Percentiles rank a stretch among this genome's conserved stretches.
phyloP scores from a whole-genome alignment of 768 basidiomycete genomes.

The Macrolepiota albuminosa region DNA sequence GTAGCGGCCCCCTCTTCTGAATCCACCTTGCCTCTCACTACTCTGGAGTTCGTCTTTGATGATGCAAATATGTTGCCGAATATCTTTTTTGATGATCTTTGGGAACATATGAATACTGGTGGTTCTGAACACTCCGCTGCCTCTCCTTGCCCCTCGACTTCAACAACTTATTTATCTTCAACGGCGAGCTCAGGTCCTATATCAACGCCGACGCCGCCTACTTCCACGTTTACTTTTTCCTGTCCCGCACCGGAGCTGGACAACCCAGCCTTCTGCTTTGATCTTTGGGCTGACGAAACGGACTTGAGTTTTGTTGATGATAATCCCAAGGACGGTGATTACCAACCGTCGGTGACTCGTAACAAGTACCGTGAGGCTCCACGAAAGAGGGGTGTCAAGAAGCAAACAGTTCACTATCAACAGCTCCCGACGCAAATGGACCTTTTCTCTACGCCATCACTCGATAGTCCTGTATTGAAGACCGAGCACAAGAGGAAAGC shows the following conservation, averaged over 20 bases:
- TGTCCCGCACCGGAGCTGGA: neutral
- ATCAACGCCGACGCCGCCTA: neutral
- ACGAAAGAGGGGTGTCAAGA: neutral
- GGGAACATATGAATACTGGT: neutral
- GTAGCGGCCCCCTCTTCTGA: neutral
- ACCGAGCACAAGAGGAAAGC: constrained; percentile 10
- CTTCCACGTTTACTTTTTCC: constrained; percentile 1
- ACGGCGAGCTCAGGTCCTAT: constrained; percentile 1
- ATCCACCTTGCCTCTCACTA: neutral
- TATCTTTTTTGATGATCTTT: constrained; percentile 8
- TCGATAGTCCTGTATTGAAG: neutral
- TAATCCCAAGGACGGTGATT: constrained; percentile 10
- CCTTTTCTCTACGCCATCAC: neutral
- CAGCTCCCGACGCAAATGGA: neutral
- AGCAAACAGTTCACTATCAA: neutral
- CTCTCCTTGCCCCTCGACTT: constrained; percentile 8
- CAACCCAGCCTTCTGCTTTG: neutral
- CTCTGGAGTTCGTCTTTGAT: constrained; percentile 5
- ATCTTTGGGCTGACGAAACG: constrained; percentile 2
- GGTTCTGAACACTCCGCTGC: neutral
- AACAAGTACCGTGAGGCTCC: neutral
- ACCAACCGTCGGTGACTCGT: constrained; percentile 1
- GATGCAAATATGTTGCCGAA: constrained; percentile 4
- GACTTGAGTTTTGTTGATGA: constrained; percentile 4
- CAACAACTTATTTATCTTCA: constrained; percentile 1